Evolutionary conservation across 208 protist species (phyloP).

Genomic region (Leishmania tarentolae): DNA sequence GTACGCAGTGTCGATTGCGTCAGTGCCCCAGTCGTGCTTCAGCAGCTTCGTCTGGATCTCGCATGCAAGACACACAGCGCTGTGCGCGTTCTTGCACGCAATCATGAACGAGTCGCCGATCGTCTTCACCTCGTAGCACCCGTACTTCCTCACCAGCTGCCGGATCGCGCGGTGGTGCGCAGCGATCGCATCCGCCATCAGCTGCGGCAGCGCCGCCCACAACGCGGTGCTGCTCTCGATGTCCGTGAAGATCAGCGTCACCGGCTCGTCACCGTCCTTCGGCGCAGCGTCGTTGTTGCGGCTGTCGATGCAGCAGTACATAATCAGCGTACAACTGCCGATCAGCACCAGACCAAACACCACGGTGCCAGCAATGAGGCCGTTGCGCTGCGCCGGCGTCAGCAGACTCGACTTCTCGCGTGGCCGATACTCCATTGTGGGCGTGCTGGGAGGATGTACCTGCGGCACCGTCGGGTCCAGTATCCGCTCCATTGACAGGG

Average conservation of each 20-base stretch:
- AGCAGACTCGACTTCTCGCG: neutral
- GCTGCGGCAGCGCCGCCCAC: constrained; percentile 56
- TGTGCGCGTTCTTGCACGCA: constrained; percentile 51
- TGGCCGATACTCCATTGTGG: constrained; percentile 38
- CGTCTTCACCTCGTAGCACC: constrained; percentile 49
- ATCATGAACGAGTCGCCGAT: constrained; percentile 48
- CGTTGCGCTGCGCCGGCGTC: constrained; percentile 25
- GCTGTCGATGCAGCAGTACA: constrained; percentile 21
- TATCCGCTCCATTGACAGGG: constrained; percentile 29
- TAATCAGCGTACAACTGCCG: neutral
- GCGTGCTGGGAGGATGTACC: constrained; percentile 13
- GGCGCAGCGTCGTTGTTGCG: constrained; percentile 56
- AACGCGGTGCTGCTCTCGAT: constrained; percentile 81
- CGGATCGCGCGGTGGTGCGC: constrained; percentile 76
- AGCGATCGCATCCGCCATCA: constrained; percentile 70
- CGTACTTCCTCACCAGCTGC: constrained; percentile 47
- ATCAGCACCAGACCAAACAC: constrained; percentile 8
- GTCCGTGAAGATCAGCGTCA: constrained; percentile 81
- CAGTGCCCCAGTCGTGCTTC: constrained; percentile 52
- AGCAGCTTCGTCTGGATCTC: constrained; percentile 64
- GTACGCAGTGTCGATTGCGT: constrained; percentile 50
- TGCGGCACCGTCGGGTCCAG: constrained; percentile 27
- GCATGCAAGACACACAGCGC: constrained; percentile 42
- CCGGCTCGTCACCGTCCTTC: constrained; percentile 41
- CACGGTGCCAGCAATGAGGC: constrained; percentile 34